These are phyloP conservation scores for Paraphaeosphaeria minitans DNA, from an alignment of 2,329 filamentous ascomycete genomes.

Conservation along the genomic window DNA sequence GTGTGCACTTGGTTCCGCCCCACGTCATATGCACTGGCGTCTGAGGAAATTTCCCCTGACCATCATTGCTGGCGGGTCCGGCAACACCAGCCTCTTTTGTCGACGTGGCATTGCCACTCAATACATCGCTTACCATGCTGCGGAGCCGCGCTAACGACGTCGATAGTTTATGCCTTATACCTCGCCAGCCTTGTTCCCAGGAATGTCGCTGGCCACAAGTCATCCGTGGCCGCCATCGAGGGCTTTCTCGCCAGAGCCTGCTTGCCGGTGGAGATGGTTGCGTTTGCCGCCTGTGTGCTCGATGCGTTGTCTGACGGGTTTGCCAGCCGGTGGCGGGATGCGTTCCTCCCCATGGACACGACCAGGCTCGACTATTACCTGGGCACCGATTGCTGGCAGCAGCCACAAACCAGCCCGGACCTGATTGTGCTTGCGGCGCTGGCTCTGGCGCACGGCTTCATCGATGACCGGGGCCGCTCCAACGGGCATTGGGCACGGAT, in stretches of 20 bases:
- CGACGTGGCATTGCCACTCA: conserved; percentile 10
- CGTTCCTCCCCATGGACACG: conserved; percentile 24
- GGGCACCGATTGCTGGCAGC: conserved; percentile 22
- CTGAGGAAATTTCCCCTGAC: conserved; percentile 10
- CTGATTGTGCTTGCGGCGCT: conserved; percentile 45
- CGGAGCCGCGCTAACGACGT: conserved; percentile 24
- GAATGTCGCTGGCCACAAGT: conserved; percentile 36
- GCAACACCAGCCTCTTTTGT: conserved; percentile 6
- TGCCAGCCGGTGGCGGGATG: conserved; percentile 36
- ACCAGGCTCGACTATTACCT: conserved; percentile 22
- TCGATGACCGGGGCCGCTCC: conserved; percentile 38
- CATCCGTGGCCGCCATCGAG: conserved; percentile 32
- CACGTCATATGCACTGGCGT: conserved; percentile 9
- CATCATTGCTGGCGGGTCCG: conserved; percentile 1
- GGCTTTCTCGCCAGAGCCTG: conserved; percentile 38
- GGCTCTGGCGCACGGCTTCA: conserved; percentile 41
- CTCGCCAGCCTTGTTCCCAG: conserved; percentile 45
- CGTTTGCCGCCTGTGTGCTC: conserved; percentile 47
- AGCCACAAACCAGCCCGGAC: conserved; percentile 32
- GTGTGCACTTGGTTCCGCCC: background rate
- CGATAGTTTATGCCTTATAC: conserved; percentile 41
- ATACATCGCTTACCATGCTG: conserved; percentile 14
- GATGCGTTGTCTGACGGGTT: conserved; percentile 43
- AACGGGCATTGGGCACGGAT: conserved; percentile 40
- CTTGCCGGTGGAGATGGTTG: conserved; percentile 43